Conservation (phyloP, 192 early-diverging fungal species). For the Phlyctochytrium planicorne region DNA sequence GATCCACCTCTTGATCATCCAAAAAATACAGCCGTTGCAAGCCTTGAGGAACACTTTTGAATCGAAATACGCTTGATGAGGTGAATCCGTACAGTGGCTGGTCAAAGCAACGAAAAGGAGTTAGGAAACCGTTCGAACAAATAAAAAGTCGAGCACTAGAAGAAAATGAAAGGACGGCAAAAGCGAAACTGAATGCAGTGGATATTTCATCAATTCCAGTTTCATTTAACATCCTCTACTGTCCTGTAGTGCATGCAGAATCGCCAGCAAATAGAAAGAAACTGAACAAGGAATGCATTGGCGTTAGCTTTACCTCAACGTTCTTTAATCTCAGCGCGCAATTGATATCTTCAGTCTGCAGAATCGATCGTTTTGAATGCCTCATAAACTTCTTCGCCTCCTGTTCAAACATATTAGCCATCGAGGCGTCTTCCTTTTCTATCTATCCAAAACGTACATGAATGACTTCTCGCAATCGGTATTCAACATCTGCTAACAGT, state of each 20-base stretch:
- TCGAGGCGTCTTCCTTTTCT: background rate
- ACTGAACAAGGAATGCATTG: background rate
- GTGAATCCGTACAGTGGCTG: constrained; percentile 91
- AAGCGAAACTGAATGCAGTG: constrained; percentile 5
- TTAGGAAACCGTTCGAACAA: background rate
- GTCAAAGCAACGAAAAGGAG: too few relatives aligned
- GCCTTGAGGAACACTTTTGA: constrained; percentile 52
- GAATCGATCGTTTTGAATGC: constrained; percentile 80
- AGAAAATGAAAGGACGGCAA: background rate
- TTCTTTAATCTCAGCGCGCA: constrained; percentile 86
- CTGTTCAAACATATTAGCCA: constrained; percentile 43
- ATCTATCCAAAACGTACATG: constrained; percentile 43
- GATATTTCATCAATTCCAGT: background rate
- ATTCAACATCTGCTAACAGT: constrained; percentile 91
- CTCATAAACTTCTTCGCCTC: constrained; percentile 98
- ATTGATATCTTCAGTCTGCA: constrained; percentile 86
- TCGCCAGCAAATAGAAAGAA: background rate
- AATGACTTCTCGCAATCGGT: constrained; percentile 90
- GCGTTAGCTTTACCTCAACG: constrained; percentile 71
- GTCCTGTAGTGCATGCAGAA: too few relatives aligned
- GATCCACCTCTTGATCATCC: constrained; percentile 91
- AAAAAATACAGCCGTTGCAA: constrained; percentile 76
- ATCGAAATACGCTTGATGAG: constrained; percentile 63
- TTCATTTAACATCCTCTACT: too few relatives aligned
- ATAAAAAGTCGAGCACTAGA: constrained; percentile 7